These are phyloP conservation scores for Digitaria exilis DNA, from an alignment of 202 grass and related monocot species.

Conservation along the genomic window DNA sequence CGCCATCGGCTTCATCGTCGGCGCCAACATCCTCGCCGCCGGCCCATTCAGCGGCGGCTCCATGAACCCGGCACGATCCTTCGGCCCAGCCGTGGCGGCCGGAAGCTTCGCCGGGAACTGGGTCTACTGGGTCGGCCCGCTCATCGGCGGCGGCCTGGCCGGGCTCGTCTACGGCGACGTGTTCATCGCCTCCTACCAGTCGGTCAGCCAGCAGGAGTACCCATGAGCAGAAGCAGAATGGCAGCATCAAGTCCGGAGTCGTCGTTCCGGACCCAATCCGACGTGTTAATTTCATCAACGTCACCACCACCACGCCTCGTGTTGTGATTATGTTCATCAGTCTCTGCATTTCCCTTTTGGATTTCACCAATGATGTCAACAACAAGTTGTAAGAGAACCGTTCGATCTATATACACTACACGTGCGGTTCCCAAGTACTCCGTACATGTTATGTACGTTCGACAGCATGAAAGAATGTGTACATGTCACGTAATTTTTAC, in stretches of 20 bases:
- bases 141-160: conserved; percentile 66
- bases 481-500: not conserved
- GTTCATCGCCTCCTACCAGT: conserved; percentile 73
- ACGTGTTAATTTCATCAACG: not conserved
- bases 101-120: conserved; percentile 70
- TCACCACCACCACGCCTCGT: not conserved
- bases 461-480: not conserved
- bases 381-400: conserved; percentile 17
- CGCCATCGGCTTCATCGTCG: conserved; percentile 86
- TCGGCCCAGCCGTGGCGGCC: conserved; percentile 58
- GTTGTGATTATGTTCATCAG: not conserved
- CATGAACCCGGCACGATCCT: conserved; percentile 85
- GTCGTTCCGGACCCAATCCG: not conserved
- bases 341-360: not conserved
- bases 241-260: not conserved
- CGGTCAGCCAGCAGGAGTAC: conserved; percentile 58
- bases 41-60: conserved; percentile 75
- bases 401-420: not conserved
- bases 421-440: conserved; percentile 13
- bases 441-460: not conserved
- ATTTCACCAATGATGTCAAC: not conserved
- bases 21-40: conserved; percentile 79
- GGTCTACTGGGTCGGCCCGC: conserved; percentile 88
- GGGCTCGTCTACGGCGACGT: conserved; percentile 71
- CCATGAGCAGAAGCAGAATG: conserved; percentile 31